Conservation (phyloP, 495 filamentous ascomycete species). For the Beverwykella pulmonaria region DNA sequence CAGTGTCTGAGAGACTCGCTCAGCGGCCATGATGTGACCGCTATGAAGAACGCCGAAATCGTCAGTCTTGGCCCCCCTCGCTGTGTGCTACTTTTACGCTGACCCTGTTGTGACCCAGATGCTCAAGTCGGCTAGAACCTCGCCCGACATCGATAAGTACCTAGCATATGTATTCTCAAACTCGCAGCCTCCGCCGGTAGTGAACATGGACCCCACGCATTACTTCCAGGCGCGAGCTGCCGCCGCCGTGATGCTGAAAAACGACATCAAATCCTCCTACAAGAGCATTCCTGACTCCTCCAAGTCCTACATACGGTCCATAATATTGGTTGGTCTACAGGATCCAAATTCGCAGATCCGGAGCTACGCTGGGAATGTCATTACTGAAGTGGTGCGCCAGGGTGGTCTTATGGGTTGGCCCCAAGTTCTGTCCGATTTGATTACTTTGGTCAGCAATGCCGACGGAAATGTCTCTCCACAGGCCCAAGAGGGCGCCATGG, state of each 20-base stretch:
- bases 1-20: constrained; percentile 89
- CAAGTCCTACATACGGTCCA: constrained; percentile 73
- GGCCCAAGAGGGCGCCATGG: constrained; percentile 91
- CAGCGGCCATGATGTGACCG: constrained; percentile 72
- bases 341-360: constrained; percentile 83
- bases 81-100: constrained; percentile 24
- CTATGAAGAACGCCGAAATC: constrained; percentile 80
- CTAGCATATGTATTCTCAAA: constrained; percentile 87
- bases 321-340: constrained; percentile 74
- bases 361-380: constrained; percentile 86
- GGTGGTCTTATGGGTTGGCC: constrained; percentile 91
- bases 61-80: constrained; percentile 49
- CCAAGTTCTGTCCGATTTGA: constrained; percentile 78
- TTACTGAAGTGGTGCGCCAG: constrained; percentile 86
- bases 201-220: constrained; percentile 59
- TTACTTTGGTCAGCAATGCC: constrained; percentile 74
- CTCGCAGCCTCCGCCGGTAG: constrained; percentile 57
- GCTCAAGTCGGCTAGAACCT: constrained; percentile 86
- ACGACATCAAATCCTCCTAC: constrained; percentile 74
- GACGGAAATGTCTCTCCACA: constrained; percentile 64
- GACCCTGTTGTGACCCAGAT: constrained; percentile 61
- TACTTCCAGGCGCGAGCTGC: constrained; percentile 80
- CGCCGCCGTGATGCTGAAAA: constrained; percentile 92
- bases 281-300: constrained; percentile 70
- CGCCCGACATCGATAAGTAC: constrained; percentile 96